Percentiles rank a stretch among this genome's conserved stretches.
phyloP scores from a whole-genome alignment of 306 rosid species.

The Datisca glomerata region DNA sequence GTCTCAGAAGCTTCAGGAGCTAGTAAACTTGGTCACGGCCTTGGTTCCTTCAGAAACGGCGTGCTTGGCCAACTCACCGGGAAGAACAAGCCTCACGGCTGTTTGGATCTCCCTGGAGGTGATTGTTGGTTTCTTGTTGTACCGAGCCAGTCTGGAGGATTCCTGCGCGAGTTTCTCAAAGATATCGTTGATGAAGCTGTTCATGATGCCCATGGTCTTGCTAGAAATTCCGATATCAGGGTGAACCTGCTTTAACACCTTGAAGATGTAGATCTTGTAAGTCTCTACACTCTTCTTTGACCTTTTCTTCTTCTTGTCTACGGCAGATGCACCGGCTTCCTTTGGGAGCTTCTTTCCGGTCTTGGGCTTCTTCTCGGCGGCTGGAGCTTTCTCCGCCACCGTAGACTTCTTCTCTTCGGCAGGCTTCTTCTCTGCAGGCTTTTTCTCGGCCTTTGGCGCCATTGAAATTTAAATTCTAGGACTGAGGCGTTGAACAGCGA shows the following conservation, averaged over 20 bases:
- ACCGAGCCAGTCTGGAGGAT: constrained; percentile 50
- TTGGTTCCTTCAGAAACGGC: constrained; percentile 70
- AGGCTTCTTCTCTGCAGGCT: constrained; percentile 50
- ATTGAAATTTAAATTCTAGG: not conserved
- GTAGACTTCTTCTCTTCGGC: constrained; percentile 52
- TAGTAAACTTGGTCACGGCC: constrained; percentile 58
- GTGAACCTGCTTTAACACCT: constrained; percentile 65
- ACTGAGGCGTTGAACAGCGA: not conserved
- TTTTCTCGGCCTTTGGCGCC: constrained; percentile 5
- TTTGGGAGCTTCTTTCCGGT: constrained; percentile 73
- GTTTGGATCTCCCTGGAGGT: constrained; percentile 74
- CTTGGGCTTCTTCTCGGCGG: constrained; percentile 62
- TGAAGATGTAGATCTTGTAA: constrained; percentile 15
- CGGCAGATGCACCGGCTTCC: constrained; percentile 36
- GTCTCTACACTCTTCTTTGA: constrained; percentile 54
- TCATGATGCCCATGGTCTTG: constrained; percentile 76
- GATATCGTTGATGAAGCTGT: constrained; percentile 62
- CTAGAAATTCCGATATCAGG: constrained; percentile 65
- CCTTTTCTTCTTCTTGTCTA: constrained; percentile 72
- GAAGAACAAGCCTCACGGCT: constrained; percentile 56
- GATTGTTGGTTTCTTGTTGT: constrained; percentile 68
- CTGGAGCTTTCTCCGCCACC: constrained; percentile 55
- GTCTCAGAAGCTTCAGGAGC: constrained; percentile 23
- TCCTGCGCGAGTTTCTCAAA: constrained; percentile 76
- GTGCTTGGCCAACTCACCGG: constrained; percentile 64